These are phyloP conservation scores for Quercus bicolor DNA, from an alignment of 306 rosid genomes.

Conservation along the genomic window DNA sequence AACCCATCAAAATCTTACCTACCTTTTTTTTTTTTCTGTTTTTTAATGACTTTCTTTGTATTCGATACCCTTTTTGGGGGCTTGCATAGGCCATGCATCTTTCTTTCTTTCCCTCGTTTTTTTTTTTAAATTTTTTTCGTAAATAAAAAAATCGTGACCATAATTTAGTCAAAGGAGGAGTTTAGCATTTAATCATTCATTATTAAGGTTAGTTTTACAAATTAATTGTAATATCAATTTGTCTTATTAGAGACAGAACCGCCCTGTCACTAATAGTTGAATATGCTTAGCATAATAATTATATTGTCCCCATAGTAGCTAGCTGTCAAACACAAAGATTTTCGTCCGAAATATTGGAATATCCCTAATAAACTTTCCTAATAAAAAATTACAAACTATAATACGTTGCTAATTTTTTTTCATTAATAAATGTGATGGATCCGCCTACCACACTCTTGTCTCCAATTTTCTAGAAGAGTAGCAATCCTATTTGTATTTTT, in stretches of 20 bases:
- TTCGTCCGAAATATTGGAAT: not conserved
- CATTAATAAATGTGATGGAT: too few relatives aligned
- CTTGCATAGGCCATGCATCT: not conserved
- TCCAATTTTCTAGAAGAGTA: too few relatives aligned
- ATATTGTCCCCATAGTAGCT: not conserved
- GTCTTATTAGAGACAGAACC: not conserved
- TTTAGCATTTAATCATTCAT: not conserved
- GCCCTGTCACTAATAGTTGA: not conserved
- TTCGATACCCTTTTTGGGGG: not conserved
- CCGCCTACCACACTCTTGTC: too few relatives aligned
- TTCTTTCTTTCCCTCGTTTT: too few relatives aligned
- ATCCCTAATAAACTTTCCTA: too few relatives aligned
- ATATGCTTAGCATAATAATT: not conserved
- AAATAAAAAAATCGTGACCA: not conserved
- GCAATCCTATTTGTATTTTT: not conserved
- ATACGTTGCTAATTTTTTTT: too few relatives aligned
- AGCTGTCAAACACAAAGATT: not conserved
- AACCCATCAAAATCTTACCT: too few relatives aligned
- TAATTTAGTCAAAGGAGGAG: not conserved
- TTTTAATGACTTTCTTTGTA: not conserved
- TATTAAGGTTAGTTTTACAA: not conserved
- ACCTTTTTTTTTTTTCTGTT: too few relatives aligned
- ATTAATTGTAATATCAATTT: not conserved
- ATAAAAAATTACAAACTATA: too few relatives aligned
- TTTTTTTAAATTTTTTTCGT: too few relatives aligned